These are phyloP conservation scores for Pyricularia grisea DNA, from an alignment of 2,329 filamentous ascomycete species.

Conservation along the genomic window DNA sequence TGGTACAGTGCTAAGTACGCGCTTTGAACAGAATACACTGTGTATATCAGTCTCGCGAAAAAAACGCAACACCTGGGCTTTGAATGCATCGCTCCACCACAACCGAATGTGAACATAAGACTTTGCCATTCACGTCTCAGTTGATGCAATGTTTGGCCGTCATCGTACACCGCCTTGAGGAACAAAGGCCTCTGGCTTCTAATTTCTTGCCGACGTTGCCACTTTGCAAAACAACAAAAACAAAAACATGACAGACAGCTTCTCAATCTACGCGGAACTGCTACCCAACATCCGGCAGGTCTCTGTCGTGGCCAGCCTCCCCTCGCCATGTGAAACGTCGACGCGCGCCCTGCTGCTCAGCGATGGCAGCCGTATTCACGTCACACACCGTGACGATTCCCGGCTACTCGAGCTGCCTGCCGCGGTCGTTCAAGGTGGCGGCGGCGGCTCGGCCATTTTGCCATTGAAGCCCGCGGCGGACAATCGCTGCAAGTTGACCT, in stretches of 20 bases:
- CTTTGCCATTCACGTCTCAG: background rate
- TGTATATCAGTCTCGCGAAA: background rate
- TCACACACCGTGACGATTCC: conserved; percentile 34
- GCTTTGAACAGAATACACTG: background rate
- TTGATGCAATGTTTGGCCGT: background rate
- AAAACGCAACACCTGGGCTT: background rate
- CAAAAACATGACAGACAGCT: conserved; percentile 6
- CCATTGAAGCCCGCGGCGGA: conserved; percentile 11
- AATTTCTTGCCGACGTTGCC: background rate
- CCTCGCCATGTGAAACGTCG: conserved; percentile 28
- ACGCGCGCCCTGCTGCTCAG: conserved; percentile 34
- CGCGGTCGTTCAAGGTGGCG: conserved; percentile 19
- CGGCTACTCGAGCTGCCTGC: conserved; percentile 32
- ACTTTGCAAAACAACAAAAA: no score
- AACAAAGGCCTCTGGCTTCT: background rate
- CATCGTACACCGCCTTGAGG: background rate
- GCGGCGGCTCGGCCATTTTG: conserved; percentile 25
- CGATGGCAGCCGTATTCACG: conserved; percentile 32
- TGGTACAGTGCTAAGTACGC: background rate
- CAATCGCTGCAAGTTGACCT: conserved; percentile 27
- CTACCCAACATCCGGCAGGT: conserved; percentile 56
- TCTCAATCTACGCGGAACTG: conserved; percentile 51
- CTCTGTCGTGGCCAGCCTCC: conserved; percentile 45
- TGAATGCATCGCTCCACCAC: background rate
- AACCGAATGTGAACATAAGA: background rate